These are phyloP conservation scores for Triticum turgidum DNA, from an alignment of 176 grass and related monocot genomes.

Conservation along the genomic window DNA sequence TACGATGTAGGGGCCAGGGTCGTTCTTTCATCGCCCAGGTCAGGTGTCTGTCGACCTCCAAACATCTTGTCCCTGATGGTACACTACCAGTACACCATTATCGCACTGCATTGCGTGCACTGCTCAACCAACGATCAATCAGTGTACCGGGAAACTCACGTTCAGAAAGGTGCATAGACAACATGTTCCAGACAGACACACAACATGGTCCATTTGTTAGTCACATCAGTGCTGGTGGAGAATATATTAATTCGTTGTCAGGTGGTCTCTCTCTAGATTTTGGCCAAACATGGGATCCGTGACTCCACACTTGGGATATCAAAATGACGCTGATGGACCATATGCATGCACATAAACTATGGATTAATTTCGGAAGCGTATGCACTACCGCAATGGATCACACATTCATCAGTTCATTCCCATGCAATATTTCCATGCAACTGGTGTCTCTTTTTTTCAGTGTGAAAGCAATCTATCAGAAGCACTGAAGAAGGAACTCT, in stretches of 20 bases:
- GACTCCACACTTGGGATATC: conserved; percentile 35
- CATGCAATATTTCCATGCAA: background rate
- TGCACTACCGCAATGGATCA: background rate
- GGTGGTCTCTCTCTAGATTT: conserved; percentile 33
- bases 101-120: background rate
- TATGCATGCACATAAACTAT: conserved; percentile 38
- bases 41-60: background rate
- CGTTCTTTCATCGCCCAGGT: background rate
- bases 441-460: background rate
- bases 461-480: too few relatives aligned
- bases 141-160: background rate
- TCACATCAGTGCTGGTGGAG: conserved; percentile 24
- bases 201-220: conserved; percentile 11
- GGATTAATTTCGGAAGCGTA: background rate
- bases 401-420: conserved; percentile 1
- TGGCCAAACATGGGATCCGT: conserved; percentile 20
- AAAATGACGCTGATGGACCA: conserved; percentile 1
- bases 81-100: too few relatives aligned
- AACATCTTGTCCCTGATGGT: background rate
- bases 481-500: too few relatives aligned
- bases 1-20: too few relatives aligned
- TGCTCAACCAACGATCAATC: background rate
- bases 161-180: background rate
- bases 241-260: conserved; percentile 24
- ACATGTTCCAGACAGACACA: background rate